Conservation (phyloP, 106 monocot species). For the Phalaenopsis aphrodite region DNA sequence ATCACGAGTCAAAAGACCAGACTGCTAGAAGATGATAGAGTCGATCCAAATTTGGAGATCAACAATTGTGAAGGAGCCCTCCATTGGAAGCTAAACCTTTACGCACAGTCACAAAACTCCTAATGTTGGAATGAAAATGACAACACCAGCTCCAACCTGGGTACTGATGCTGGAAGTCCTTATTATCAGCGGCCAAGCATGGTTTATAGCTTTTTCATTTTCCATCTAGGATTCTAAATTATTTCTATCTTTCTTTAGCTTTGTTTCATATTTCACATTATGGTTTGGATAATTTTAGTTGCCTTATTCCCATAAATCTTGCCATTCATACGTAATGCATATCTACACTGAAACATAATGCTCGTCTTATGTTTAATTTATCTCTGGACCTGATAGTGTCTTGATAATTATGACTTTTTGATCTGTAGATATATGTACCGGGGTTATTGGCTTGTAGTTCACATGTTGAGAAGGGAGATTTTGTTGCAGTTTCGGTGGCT, state of each 20-base stretch:
- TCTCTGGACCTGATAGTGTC: not conserved
- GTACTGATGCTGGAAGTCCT: not conserved
- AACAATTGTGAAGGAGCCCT: too few relatives aligned
- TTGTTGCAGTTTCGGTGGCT: slow-evolving; percentile 83
- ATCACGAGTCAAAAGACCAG: too few relatives aligned
- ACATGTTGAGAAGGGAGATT: slow-evolving; percentile 92
- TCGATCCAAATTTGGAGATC: too few relatives aligned
- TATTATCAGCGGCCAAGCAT: not conserved
- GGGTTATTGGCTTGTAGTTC: slow-evolving; percentile 95
- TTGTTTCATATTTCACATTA: not conserved
- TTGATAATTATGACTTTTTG: not conserved
- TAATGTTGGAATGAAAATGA: too few relatives aligned
- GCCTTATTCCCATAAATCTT: not conserved
- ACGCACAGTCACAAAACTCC: too few relatives aligned
- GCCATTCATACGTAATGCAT: not conserved
- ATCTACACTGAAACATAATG: not conserved
- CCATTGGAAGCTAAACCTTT: too few relatives aligned
- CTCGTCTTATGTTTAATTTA: not conserved
- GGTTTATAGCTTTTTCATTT: not conserved
- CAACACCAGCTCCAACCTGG: not conserved
- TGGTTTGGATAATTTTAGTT: not conserved
- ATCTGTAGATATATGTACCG: slow-evolving; percentile 78
- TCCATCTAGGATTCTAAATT: slow-evolving; percentile 1
- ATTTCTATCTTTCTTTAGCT: not conserved
- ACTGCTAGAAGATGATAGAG: too few relatives aligned